Conservation (phyloP, 306 rosid species). For the Coriaria nepalensis region DNA sequence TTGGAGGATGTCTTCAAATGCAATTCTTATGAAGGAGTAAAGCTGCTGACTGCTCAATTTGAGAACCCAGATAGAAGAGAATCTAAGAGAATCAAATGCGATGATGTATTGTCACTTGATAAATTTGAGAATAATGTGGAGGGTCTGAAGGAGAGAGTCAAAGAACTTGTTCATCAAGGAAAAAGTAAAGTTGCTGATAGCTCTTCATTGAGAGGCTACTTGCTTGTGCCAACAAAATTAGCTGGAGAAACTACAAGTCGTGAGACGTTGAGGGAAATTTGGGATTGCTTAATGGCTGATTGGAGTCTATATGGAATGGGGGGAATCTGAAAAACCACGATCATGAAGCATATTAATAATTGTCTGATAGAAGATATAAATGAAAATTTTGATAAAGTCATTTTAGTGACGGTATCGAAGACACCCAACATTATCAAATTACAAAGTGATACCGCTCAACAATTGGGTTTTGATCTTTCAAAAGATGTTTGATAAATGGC, state of each 20-base stretch:
- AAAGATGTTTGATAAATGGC: too few relatives aligned
- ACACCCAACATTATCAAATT: background rate
- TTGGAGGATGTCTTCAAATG: too few relatives aligned
- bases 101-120: too few relatives aligned
- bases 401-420: slow-evolving; percentile 7
- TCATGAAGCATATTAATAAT: slow-evolving; percentile 7
- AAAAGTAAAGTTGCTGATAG: too few relatives aligned
- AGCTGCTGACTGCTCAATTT: too few relatives aligned
- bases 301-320: slow-evolving; percentile 13
- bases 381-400: slow-evolving; percentile 2
- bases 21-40: too few relatives aligned
- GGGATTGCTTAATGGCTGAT: background rate
- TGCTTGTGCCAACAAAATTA: background rate
- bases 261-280: background rate
- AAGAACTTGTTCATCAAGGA: background rate
- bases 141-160: background rate
- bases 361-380: background rate
- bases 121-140: too few relatives aligned
- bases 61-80: too few relatives aligned
- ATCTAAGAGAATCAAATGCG: too few relatives aligned
- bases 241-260: background rate
- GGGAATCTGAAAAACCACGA: slow-evolving; percentile 16
- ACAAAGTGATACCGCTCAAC: background rate
- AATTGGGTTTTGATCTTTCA: background rate
- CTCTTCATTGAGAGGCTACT: background rate